Conservation (phyloP, 148 eudicot species). For the Silene uniflora region DNA sequence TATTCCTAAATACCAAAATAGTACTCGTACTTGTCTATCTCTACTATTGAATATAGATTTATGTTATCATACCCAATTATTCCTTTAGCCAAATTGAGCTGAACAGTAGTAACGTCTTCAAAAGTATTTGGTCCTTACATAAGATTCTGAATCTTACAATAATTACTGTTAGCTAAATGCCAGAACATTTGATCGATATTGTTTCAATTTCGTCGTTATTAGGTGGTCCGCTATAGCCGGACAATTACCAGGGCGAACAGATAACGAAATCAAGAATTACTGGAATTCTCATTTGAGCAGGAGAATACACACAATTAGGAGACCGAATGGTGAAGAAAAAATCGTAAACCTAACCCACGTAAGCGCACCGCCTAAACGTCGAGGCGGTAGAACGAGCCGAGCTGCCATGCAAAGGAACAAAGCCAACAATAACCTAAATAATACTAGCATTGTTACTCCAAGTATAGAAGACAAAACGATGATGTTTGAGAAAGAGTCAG, state of each 20-base stretch:
- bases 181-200: slow-evolving; percentile 2
- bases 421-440: slow-evolving; percentile 7
- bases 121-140: neutral
- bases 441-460: slow-evolving; percentile 20
- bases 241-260: slow-evolving; percentile 83
- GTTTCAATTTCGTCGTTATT: neutral
- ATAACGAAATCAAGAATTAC: slow-evolving; percentile 86
- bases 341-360: slow-evolving; percentile 12
- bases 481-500: neutral
- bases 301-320: slow-evolving; percentile 39
- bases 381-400: slow-evolving; percentile 45
- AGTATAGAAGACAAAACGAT: neutral
- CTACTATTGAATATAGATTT: no score
- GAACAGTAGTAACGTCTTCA: neutral
- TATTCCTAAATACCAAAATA: no score
- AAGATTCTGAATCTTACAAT: neutral
- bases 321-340: slow-evolving; percentile 13
- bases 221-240: slow-evolving; percentile 91
- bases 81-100: neutral
- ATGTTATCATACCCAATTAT: neutral
- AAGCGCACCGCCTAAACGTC: slow-evolving; percentile 38
- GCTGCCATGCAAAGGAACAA: slow-evolving; percentile 49
- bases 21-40: no score
- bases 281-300: slow-evolving; percentile 92
- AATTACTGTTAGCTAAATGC: neutral